These are phyloP conservation scores for Candida rishiriensis DNA, from an alignment of 805 yeast species.

Conservation along the genomic window DNA sequence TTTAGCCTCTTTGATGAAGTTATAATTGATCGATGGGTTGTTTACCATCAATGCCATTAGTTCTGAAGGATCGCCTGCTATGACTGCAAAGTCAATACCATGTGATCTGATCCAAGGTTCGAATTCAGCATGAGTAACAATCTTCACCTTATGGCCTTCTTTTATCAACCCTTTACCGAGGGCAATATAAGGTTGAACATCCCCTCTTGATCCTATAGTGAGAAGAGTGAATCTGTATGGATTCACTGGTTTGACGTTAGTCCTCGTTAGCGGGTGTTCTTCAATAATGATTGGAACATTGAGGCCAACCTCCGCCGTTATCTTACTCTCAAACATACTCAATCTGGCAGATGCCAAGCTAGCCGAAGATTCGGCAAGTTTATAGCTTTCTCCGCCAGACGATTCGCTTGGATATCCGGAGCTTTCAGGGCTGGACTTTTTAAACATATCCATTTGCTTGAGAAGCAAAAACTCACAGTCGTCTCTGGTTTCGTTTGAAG, in stretches of 20 bases:
- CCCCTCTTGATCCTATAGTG: constrained; percentile 95
- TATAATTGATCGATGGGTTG: constrained; percentile 82
- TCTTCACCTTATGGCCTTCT: constrained; percentile 82
- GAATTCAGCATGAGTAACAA: constrained; percentile 85
- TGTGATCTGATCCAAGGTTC: constrained; percentile 64
- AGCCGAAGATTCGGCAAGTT: constrained; percentile 26
- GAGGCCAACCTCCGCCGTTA: constrained; percentile 54
- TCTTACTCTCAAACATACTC: constrained; percentile 61
- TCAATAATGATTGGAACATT: constrained; percentile 68
- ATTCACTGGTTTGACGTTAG: constrained; percentile 46
- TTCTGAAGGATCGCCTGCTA: constrained; percentile 93
- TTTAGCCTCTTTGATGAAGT: constrained; percentile 80
- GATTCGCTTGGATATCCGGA: constrained; percentile 9
- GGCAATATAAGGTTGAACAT: constrained; percentile 94
- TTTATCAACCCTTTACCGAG: constrained; percentile 69
- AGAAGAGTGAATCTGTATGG: constrained; percentile 59
- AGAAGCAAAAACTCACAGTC: constrained; percentile 60
- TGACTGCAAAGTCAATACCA: constrained; percentile 62
- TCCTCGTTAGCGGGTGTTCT: constrained; percentile 44
- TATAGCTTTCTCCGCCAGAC: constrained; percentile 26
- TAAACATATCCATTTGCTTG: constrained; percentile 43
- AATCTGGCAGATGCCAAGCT: constrained; percentile 53
- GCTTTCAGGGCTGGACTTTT: constrained; percentile 17
- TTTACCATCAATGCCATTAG: constrained; percentile 89
- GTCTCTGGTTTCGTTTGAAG: constrained; percentile 58